These are phyloP conservation scores for Tetrahymena thermophila DNA, from an alignment of 73 alveolate species.

Conservation along the genomic window DNA sequence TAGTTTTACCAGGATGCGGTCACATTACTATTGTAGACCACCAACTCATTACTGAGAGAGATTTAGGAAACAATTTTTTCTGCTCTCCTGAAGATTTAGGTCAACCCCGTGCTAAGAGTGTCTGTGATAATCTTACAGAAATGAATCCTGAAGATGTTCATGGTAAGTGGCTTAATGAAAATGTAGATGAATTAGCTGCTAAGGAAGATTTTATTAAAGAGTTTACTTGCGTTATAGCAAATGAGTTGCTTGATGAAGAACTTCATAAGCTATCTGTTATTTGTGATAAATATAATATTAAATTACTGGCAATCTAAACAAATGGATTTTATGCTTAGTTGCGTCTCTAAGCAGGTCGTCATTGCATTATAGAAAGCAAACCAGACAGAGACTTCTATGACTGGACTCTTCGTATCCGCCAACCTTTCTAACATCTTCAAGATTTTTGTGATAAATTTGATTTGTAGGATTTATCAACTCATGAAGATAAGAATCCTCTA, in stretches of 20 bases:
- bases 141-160: slow-evolving; percentile 82
- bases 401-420: slow-evolving; percentile 56
- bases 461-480: slow-evolving; percentile 6
- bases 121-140: slow-evolving; percentile 67
- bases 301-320: slow-evolving; percentile 62
- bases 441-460: slow-evolving; percentile 57
- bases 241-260: slow-evolving; percentile 26
- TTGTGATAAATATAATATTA: slow-evolving; percentile 47
- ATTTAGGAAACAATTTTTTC: slow-evolving; percentile 85
- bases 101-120: slow-evolving; percentile 69
- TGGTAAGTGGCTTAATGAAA: slow-evolving; percentile 55
- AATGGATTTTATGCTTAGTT: slow-evolving; percentile 81
- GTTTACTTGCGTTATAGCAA: slow-evolving; percentile 48
- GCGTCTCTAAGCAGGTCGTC: slow-evolving; percentile 72
- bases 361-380: slow-evolving; percentile 70
- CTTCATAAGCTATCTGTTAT: slow-evolving; percentile 16
- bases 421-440: slow-evolving; percentile 74
- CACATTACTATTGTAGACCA: slow-evolving; percentile 78
- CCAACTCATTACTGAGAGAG: slow-evolving; percentile 66
- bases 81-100: slow-evolving; percentile 63
- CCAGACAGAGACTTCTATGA: slow-evolving; percentile 69
- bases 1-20: slow-evolving; percentile 89
- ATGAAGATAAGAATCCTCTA: slow-evolving; percentile 60
- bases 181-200: slow-evolving; percentile 7
- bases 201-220: slow-evolving; percentile 14